Evolutionary conservation across 805 yeast species (phyloP), one percentile per base, ranked within the genome.

Genomic region (Metschnikowia orientalis): DNA sequence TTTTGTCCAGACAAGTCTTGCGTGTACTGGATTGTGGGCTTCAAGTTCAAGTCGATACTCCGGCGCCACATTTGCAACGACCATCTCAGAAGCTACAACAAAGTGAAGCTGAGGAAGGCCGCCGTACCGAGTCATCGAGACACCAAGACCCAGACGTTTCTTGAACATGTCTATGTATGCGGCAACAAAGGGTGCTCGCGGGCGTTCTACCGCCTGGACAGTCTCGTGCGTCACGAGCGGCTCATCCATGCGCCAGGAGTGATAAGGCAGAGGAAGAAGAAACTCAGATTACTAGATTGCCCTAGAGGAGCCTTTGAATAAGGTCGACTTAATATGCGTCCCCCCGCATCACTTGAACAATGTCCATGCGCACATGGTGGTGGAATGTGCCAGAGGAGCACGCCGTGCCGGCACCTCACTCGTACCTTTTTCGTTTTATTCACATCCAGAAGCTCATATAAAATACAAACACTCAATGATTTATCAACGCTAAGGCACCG

Each of bases 151-250:
- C 34, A 30, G 14, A 25, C 19, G 12, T 38, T 43, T 24, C 30
- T 41, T 28, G 30, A 29, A 20, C 44, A 29, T 17, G 45, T 46
- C n/a, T 46, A 42, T 24, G 43, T 46, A 4, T 46, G 50, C 31
- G 26, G 23, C 18, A 28, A 34, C 26, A 33, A 34, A 10, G 30
- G 26, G 14, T 46, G 50, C 25, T 24, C 24, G 14, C 28, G 46
- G n/a, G 45, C 48, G 3, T 46, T 46, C 17, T 44, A 44, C 34
- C 47, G 50, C 13, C 48, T 42, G 47, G 50, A 46, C 32, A 34
- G 43, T 21, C 28, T 42, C 14, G 34, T 22, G 33, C 34, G 50
- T 15, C 50, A 46, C 26, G 38, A 36, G 32, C 37, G 40, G 26
- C 34, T 40, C 20, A 36, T 40, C 13, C 44, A 41, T 13, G 12